Conservation (phyloP, 2,329 filamentous ascomycete genomes). For the Aspergillus puulaauensis region DNA sequence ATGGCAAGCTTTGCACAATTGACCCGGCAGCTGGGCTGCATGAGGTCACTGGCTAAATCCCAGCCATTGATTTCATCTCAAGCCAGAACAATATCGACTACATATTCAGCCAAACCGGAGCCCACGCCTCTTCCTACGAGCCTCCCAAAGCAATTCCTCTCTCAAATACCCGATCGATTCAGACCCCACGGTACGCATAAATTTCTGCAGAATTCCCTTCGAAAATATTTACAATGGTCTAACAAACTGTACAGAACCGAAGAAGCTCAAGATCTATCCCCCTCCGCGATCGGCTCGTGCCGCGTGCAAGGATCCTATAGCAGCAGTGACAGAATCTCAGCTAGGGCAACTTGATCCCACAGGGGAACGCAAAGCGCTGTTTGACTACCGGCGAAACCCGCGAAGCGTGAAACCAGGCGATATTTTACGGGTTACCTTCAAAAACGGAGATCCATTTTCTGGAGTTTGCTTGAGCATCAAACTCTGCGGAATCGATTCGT, state of each 20-base stretch:
- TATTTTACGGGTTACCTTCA: conserved; percentile 84
- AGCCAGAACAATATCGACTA: conserved; percentile 52
- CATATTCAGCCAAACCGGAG: conserved; percentile 45
- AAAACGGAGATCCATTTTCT: conserved; percentile 82
- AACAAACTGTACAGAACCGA: conserved; percentile 34
- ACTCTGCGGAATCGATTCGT: conserved; percentile 82
- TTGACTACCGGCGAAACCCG: conserved; percentile 68
- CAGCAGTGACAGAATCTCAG: conserved; percentile 65
- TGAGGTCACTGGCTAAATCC: conserved; percentile 59
- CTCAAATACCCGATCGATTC: conserved; percentile 42
- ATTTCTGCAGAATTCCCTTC: too few relatives aligned
- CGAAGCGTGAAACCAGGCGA: conserved; percentile 84
- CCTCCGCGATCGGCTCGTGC: conserved; percentile 35
- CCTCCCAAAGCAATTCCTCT: conserved; percentile 42
- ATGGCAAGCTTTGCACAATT: conserved; percentile 61
- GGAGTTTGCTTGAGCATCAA: conserved; percentile 87
- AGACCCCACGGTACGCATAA: conserved; percentile 36
- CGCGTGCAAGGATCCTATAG: conserved; percentile 62
- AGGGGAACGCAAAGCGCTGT: conserved; percentile 77
- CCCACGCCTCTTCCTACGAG: conserved; percentile 41
- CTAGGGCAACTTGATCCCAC: conserved; percentile 77
- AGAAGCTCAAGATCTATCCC: conserved; percentile 57
- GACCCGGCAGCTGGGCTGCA: conserved; percentile 68
- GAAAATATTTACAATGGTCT: neutral
- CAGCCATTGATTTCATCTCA: conserved; percentile 57